Percentiles rank a stretch among this genome's conserved stretches.
Conservation (phyloP, 768 basidiomycete genomes). For the Leucogyrophana mollusca region DNA sequence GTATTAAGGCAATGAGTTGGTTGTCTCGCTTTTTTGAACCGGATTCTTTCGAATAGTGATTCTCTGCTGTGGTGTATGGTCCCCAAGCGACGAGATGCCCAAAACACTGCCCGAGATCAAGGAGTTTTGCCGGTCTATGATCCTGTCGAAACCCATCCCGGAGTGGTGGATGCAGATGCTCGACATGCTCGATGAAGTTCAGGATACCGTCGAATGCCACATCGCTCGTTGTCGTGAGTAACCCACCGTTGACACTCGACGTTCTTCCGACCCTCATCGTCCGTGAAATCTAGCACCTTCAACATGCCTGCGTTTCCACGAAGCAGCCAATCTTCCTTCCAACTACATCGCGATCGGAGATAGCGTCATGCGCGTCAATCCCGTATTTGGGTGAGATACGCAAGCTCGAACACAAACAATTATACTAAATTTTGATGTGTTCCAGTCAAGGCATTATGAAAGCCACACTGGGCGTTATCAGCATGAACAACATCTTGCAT, state of each 20-base stretch:
- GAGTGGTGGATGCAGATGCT: constrained; percentile 26
- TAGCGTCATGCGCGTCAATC: constrained; percentile 28
- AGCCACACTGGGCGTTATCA: constrained; percentile 16
- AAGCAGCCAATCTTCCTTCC: constrained; percentile 21
- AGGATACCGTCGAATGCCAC: constrained; percentile 11
- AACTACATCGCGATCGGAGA: constrained; percentile 38
- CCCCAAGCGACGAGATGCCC: background rate
- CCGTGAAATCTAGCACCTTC: constrained; percentile 14
- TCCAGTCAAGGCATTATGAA: constrained; percentile 20
- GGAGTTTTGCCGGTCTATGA: constrained; percentile 8
- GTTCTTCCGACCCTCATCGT: background rate
- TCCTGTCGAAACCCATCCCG: constrained; percentile 19
- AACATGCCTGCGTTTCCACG: constrained; percentile 26
- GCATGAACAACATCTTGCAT: constrained; percentile 14
- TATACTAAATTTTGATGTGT: background rate
- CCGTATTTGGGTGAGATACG: constrained; percentile 15
- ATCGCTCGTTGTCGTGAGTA: constrained; percentile 17
- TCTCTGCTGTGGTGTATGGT: constrained; percentile 1
- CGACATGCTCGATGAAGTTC: constrained; percentile 25
- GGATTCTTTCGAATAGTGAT: constrained; percentile 7
- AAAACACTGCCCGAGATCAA: constrained; percentile 14
- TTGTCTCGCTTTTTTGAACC: no score
- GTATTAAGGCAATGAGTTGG: no score
- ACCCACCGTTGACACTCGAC: constrained; percentile 3
- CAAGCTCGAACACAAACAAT: no score